Evolutionary conservation across 73 alveolate species (phyloP).

Genomic region (Vitrella brassicaformis): DNA sequence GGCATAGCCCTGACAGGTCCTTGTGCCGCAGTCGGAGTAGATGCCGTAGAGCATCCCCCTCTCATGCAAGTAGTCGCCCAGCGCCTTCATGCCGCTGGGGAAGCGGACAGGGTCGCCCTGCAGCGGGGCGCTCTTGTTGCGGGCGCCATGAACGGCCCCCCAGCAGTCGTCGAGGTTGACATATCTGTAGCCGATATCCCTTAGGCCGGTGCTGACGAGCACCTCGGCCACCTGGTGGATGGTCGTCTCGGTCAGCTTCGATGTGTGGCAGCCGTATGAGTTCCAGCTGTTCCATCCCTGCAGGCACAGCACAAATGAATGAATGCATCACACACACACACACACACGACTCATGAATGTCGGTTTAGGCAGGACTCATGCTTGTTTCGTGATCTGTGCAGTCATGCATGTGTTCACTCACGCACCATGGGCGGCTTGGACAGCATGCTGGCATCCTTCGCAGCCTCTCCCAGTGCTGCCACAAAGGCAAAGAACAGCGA

Average conservation of each 20-base stretch:
- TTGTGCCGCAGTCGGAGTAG: conserved; percentile 69
- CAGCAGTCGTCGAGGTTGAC: conserved; percentile 79
- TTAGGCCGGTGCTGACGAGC: not conserved
- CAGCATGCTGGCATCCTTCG: too few species aligned
- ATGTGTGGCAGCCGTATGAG: not conserved
- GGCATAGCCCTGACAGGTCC: conserved; percentile 65
- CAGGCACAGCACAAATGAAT: too few species aligned
- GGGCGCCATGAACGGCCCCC: conserved; percentile 48
- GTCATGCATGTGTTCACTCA: too few species aligned
- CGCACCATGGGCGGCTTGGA: too few species aligned
- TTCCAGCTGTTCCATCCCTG: not conserved
- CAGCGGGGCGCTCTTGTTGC: conserved; percentile 27
- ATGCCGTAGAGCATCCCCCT: conserved; percentile 61
- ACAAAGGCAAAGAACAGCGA: too few species aligned
- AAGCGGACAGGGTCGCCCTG: conserved; percentile 49
- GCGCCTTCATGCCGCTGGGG: conserved; percentile 66
- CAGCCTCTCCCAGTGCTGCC: too few species aligned
- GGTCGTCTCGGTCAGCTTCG: not conserved
- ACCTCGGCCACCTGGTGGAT: not conserved
- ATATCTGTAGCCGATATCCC: conserved; percentile 54
- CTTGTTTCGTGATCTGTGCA: too few species aligned
- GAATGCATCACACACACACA: too few species aligned
- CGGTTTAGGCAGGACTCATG: too few species aligned
- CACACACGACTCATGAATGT: too few species aligned
- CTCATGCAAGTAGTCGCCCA: conserved; percentile 66